Base-by-base conservation (phyloP, 73 alveolate species). In the Diophrys appendiculata region DNA sequence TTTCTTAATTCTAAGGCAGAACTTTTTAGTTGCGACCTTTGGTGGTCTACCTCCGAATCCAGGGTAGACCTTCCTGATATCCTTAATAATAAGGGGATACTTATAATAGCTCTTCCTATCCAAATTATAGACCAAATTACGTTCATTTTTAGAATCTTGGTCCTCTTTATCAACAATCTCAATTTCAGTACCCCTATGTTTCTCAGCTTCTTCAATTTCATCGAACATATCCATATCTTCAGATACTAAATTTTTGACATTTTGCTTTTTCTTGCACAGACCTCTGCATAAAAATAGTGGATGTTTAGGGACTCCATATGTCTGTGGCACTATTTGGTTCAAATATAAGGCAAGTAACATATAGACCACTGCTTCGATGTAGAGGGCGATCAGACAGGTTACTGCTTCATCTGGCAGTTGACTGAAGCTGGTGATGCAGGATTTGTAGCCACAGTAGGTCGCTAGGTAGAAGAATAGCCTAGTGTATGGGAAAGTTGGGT, bases 321-420 rank as follows among this genome's bases (percentile, higher is more conserved):
- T 92, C 77, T 96, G 81, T 1, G 99, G 99, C 28, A 96, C 89
- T 31, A 96, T 85, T 77, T 96, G 97, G 85, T 96, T 82, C 33
- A 95, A 88, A 83, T 93, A 95, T 27, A 93, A 77, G 23, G 98
- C 98, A 69, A 96, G 77, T 29, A 91, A 28, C 55, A 86, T 68
- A 82, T 81, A 93, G 60, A 96, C 82, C 56, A 91, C 53, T 0
- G 91, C 83, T 23, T 91, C 90, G 25, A 89, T 35, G 60, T 81
- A 85, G 82, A 96, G 77, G 76, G 84, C 80, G 14, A 74, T 73
- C 64, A 92, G 78, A 54, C 98, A 92, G 68, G 84, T 86, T 54
- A 76, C 72, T 53, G 95, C 74, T 81, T 97, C 99, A 31, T 77
- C 80, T 34, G 91, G 92, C 18, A 97, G 78, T 18, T 73, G 72